Conservation (phyloP, 1,284 basidiomycete species). For the Leccinum subrobustum region DNA sequence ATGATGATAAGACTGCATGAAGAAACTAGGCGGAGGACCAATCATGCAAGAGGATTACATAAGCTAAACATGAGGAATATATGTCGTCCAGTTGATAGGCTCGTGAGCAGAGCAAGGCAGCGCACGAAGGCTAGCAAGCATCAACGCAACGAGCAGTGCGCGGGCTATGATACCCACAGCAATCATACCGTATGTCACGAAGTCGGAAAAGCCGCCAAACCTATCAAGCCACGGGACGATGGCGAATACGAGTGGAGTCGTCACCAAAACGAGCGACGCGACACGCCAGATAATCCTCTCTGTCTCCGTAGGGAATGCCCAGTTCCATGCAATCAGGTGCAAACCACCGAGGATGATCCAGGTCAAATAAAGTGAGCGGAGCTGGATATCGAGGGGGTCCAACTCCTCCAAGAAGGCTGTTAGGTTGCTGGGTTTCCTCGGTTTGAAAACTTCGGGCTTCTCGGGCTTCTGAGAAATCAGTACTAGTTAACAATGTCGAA, state of each 20-base stretch:
- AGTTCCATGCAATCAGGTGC: not conserved
- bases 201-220: not conserved
- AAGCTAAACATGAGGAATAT: constrained; percentile 9
- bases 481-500: not conserved
- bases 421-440: not conserved
- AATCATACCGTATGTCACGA: not conserved
- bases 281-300: not conserved
- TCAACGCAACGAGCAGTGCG: not conserved
- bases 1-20: not conserved
- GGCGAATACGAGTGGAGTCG: not conserved
- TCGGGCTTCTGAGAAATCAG: not conserved
- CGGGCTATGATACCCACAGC: not conserved
- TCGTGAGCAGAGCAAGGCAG: not conserved
- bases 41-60: not conserved
- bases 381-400: not conserved
- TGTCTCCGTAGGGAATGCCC: not conserved
- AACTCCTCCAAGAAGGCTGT: not conserved
- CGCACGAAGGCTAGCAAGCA: constrained; percentile 1
- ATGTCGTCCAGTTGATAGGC: not conserved
- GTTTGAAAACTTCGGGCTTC: not conserved
- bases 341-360: not conserved
- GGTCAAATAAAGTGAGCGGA: not conserved
- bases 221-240: not conserved
- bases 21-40: not conserved
- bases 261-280: not conserved